These are phyloP conservation scores for Camelina laxa DNA, from an alignment of 345 rosid genomes.

Conservation along the genomic window DNA sequence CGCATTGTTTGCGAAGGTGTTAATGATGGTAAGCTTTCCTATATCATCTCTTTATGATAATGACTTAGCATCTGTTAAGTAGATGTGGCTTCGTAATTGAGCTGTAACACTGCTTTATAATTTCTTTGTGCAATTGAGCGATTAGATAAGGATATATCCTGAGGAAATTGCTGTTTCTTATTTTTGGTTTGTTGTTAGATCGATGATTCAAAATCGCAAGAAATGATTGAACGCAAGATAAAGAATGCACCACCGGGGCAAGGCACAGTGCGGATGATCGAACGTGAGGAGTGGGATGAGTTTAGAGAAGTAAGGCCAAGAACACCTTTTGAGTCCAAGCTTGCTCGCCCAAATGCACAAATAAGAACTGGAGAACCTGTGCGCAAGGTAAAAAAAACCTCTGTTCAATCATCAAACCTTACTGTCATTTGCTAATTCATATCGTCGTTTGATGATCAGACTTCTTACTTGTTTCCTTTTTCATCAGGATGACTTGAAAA, in stretches of 20 bases:
- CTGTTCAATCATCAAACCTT: constrained; percentile 1
- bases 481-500: constrained; percentile 78
- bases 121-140: neutral
- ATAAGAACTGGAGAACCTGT: constrained; percentile 83
- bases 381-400: constrained; percentile 51
- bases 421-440: neutral
- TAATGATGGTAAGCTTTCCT: constrained; percentile 72
- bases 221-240: constrained; percentile 83
- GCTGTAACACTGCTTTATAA: neutral
- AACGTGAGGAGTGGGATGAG: constrained; percentile 87
- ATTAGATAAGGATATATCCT: neutral
- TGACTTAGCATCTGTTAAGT: neutral
- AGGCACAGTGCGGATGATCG: constrained; percentile 83
- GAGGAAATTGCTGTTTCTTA: neutral
- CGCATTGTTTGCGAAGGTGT: constrained; percentile 73
- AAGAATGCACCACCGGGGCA: constrained; percentile 80
- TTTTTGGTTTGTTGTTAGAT: constrained; percentile 47
- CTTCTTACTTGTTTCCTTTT: constrained; percentile 5
- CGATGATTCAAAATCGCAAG: constrained; percentile 85
- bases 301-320: constrained; percentile 88
- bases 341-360: constrained; percentile 84
- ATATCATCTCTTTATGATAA: constrained; percentile 1
- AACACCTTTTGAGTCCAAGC: constrained; percentile 94
- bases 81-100: neutral
- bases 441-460: neutral